Base-by-base conservation (phyloP, 768 basidiomycete species). In the Dendrothele bispora region DNA sequence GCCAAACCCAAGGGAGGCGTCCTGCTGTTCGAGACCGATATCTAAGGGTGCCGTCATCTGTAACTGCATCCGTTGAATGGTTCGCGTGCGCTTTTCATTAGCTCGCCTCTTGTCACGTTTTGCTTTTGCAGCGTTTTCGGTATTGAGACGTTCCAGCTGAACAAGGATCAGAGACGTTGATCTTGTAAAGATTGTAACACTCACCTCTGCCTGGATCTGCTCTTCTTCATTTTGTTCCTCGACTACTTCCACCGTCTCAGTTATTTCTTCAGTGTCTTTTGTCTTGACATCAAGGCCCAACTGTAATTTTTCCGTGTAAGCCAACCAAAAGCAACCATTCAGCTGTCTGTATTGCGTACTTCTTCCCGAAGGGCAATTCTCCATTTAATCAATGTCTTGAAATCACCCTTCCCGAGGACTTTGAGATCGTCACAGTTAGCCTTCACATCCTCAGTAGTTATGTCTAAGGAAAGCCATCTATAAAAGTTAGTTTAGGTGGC, bases 1-100 rank as follows among this genome's bases (percentile, higher is more conserved):
- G 5, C 89, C 90, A 20, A 79, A 61, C n/a, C 70, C 74, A 15
- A 95, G 74, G 15, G 87, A 75, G 3, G 81, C 70, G 54, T 95
- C 93, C 43, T 79, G 74, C 57, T 88, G 88, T 58, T 93, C 91
- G 50, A 94, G 66, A 62, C 94, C 95, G 54, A 98, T 94, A 57
- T 98, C 97, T 55, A 95, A 72, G n/a, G 97, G 97, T 17, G 93
- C 92, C 11, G 89, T 91, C 97, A 99, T 99, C 61, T 91, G 87
- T 38, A 98, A 77, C 63, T 98, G 97, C 83, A 98, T 88, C 43
- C 95, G 87, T 61, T 92, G 91, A 32, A 98, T 85, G 1, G 92
- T 90, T 54, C 87, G 83, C 24, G 80, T 75, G 68, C 89, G 91
- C 60, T 89, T 74, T 70, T 98, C 97, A 66, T 98, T 98, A 2